Evolutionary conservation across 2,329 filamentous ascomycete genomes (phyloP).

Genomic region (Penicillium italicum): DNA sequence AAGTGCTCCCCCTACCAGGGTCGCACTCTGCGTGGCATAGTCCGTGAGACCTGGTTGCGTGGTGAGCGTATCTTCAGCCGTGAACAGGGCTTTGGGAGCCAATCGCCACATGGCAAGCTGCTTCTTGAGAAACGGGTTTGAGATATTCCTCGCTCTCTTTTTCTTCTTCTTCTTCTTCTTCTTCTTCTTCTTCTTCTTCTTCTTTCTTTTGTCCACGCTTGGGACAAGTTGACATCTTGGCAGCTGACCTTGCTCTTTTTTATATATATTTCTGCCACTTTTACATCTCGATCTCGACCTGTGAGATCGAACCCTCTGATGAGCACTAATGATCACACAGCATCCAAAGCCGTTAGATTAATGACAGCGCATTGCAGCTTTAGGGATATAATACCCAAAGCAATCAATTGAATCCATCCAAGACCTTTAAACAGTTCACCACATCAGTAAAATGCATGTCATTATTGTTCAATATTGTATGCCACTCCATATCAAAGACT

Average conservation of each 20-base stretch:
- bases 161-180: background rate
- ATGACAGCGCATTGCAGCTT: conserved; percentile 23
- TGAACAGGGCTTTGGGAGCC: conserved; percentile 46
- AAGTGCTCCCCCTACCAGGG: conserved; percentile 89
- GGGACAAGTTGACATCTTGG: conserved; percentile 12
- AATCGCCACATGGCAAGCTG: conserved; percentile 37
- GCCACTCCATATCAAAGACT: background rate
- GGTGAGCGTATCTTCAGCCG: conserved; percentile 71
- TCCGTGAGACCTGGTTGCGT: conserved; percentile 80
- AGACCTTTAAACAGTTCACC: background rate
- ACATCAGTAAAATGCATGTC: background rate
- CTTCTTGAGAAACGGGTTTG: conserved; percentile 40
- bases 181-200: conserved; percentile 3
- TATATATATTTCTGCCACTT: conserved; percentile 30
- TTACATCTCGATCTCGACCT: conserved; percentile 17
- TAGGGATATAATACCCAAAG: conserved; percentile 18
- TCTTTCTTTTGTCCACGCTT: conserved; percentile 10
- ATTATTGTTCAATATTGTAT: background rate
- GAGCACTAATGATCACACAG: conserved; percentile 26
- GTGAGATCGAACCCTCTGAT: conserved; percentile 11
- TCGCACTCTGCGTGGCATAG: conserved; percentile 70
- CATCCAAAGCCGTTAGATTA: conserved; percentile 28
- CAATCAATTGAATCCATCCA: background rate
- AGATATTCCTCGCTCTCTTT: conserved; percentile 10
- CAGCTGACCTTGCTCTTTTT: conserved; percentile 31